phyloP scores from a whole-genome alignment of 2,329 filamentous ascomycete species.

The Pseudogymnoascus sp. region DNA sequence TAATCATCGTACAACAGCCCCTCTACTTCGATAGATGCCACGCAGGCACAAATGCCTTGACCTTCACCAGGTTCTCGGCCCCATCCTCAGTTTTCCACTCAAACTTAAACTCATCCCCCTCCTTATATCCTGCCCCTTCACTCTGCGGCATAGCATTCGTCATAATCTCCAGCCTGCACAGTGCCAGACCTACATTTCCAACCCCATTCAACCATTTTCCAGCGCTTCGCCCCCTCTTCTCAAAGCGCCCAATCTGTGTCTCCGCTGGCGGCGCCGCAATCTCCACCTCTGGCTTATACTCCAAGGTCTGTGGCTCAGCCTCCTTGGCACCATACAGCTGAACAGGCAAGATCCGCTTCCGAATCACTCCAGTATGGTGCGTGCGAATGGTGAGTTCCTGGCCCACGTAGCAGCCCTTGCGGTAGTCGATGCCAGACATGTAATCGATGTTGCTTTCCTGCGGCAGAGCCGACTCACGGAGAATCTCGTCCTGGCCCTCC shows the following conservation, averaged over 20 bases:
- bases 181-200: slow-evolving; percentile 77
- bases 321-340: slow-evolving; percentile 53
- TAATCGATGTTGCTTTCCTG: slow-evolving; percentile 86
- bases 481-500: slow-evolving; percentile 76
- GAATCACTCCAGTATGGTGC: slow-evolving; percentile 84
- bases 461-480: slow-evolving; percentile 63
- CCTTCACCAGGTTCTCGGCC: slow-evolving; percentile 38
- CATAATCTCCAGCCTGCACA: slow-evolving; percentile 88
- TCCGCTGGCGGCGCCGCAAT: slow-evolving; percentile 35
- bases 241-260: slow-evolving; percentile 43
- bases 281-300: slow-evolving; percentile 37
- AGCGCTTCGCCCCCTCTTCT: slow-evolving; percentile 57
- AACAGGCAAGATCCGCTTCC: slow-evolving; percentile 81
- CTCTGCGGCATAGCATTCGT: slow-evolving; percentile 68
- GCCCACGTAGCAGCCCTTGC: slow-evolving; percentile 93
- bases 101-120: slow-evolving; percentile 40
- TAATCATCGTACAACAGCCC: not conserved
- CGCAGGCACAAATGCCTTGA: slow-evolving; percentile 76
- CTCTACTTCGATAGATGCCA: slow-evolving; percentile 43
- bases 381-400: slow-evolving; percentile 96
- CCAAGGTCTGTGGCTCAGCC: slow-evolving; percentile 33
- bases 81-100: slow-evolving; percentile 35
- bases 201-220: slow-evolving; percentile 74
- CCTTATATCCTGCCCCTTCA: slow-evolving; percentile 43
- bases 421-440: slow-evolving; percentile 79